Evolutionary conservation across 805 yeast genomes (phyloP), one percentile per base, ranked within the genome.

Genomic region (Candida morakotiae): DNA sequence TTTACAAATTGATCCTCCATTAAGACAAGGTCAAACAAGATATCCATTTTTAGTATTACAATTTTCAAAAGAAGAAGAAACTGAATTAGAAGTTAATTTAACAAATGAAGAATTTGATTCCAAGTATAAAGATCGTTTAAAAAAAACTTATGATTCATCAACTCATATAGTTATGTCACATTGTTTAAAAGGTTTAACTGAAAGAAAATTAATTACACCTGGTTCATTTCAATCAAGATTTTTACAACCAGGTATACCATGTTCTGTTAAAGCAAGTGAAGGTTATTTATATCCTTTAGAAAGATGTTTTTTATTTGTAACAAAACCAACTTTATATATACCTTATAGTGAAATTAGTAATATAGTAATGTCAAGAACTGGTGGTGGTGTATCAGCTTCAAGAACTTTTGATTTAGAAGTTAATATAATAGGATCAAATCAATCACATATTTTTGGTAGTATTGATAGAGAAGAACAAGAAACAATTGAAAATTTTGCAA

Each of bases 21-120:
- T 93, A 46, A 81, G 98, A 59, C 99, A 93, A 65, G 99, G 99
- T 39, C 98, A 93, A 65, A 93, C 98, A 0, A 78, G 96, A 42
- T 91, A 93, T 54, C 95, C 96, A 28, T 93, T 87, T 58, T 68
- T 93, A 56, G 91, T 88, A 10, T 64, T 91, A 58, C 98, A 93
- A 64, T 87, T 93, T 55, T 77, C 83, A 43, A 78, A 81, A 38
- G 96, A 88, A 46, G 98, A 93, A 60, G 95, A 86, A 55, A 76
- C 87, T 34, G 96, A 88, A 59, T 81, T 91, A 26, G 96, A 87
- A 54, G 70, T 93, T 51, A 89, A 93, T 55, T 59, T 93, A 15
- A 80, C 81, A 27, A 95, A 89, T 30, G 86, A 77, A 29, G 96
- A 86, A 51, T 88, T 78, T 56, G 81, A 83, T 44, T 63, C 62